Base-by-base conservation (phyloP, 192 early-diverging fungal genomes). In the Nowakowskiella sp. region DNA sequence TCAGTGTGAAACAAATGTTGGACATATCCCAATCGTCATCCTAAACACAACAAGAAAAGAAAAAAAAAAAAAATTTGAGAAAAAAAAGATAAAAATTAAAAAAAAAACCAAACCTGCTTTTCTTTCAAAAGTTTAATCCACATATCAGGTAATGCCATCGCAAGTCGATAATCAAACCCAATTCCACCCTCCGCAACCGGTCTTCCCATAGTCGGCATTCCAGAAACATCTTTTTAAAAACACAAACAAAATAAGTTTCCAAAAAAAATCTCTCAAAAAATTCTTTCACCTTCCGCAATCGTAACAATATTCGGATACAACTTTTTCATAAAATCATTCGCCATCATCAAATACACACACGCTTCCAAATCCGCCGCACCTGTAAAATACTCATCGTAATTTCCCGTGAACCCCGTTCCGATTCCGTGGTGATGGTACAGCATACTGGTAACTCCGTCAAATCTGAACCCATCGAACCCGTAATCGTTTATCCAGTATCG, bases 41-140 rank as follows among this genome's bases (percentile, higher is more conserved):
- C 53, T 62, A 33, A n/a, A 5, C 29, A 31, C 33, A 50, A 39
- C 27, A 22, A 21, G 0, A 1, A 9, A 10, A 7, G 5, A 25
- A 39, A 22, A 24, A 21, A 31, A 47, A 26, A 27, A 31, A 9
- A 53, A 16, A 22, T 1, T 10, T 13, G 9, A 62, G 29, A 55
- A 26, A 1, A 9, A 62, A 21, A 13, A 3, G 4, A 19, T 3
- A 5, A 49, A n/a, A n/a, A n/a, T n/a, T n/a, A n/a, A n/a, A n/a
- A n/a, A n/a, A n/a, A n/a, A n/a, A n/a, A n/a, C n/a, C 60, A 6
- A 26, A 62, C 61, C 8, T 59, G 61, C 61, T 78, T 70, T 64
- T 97, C 92, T 64, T 97, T 97, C 43, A 97, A 68, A 53, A 93
- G 49, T 72, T 96, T 97, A 78, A 97, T 97, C 94, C 94, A 97